Conservation (phyloP, 495 filamentous ascomycete species). For the Aspergillus affinis region DNA sequence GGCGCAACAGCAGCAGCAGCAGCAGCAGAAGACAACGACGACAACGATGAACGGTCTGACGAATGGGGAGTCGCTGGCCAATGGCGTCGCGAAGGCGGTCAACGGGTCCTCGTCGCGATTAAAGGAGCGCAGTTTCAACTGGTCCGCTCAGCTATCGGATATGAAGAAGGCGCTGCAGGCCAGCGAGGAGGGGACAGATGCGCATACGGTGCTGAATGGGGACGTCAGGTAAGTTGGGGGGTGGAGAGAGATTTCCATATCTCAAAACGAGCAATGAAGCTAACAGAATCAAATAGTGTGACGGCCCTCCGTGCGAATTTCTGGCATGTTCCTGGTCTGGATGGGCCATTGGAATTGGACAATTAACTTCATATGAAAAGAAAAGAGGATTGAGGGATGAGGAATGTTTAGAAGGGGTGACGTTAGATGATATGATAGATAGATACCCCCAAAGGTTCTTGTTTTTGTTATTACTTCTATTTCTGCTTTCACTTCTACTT, state of each 20-base stretch:
- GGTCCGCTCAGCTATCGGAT: slow-evolving; percentile 45
- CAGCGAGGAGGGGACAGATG: slow-evolving; percentile 79
- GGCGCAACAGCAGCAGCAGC: too few relatives aligned
- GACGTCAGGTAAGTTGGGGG: slow-evolving; percentile 38
- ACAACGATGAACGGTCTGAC: slow-evolving; percentile 1
- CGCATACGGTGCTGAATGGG: slow-evolving; percentile 85
- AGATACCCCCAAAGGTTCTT: slow-evolving; percentile 30
- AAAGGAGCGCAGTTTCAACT: slow-evolving; percentile 40
- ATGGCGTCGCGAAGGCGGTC: slow-evolving; percentile 4
- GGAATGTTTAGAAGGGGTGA: slow-evolving; percentile 5
- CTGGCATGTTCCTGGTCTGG: slow-evolving; percentile 69
- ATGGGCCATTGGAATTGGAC: slow-evolving; percentile 68
- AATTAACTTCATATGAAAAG: slow-evolving; percentile 1
- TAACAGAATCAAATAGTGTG: slow-evolving; percentile 52
- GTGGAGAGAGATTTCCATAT: neutral
- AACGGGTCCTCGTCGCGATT: slow-evolving; percentile 3
- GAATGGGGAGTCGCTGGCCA: neutral
- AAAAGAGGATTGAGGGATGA: neutral
- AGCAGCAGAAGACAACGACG: slow-evolving; percentile 16
- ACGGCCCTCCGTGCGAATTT: slow-evolving; percentile 92
- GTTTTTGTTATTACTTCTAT: slow-evolving; percentile 14
- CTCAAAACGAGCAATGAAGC: neutral
- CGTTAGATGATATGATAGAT: slow-evolving; percentile 6
- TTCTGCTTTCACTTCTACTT: slow-evolving; percentile 3
- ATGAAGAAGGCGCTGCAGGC: slow-evolving; percentile 47